These are phyloP conservation scores for Cyberlindnera japonica DNA, from an alignment of 805 yeast genomes.

Conservation along the genomic window DNA sequence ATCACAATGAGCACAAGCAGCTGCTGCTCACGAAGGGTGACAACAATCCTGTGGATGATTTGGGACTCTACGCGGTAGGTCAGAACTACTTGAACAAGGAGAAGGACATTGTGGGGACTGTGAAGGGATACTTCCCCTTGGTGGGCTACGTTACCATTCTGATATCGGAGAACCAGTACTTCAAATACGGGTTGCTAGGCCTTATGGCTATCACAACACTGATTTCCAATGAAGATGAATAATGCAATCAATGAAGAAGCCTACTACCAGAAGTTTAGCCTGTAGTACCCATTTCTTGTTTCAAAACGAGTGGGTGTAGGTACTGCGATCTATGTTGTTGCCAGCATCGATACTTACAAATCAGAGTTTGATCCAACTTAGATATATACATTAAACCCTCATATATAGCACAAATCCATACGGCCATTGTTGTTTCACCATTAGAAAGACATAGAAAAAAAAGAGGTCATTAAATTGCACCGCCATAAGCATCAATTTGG, in stretches of 20 bases:
- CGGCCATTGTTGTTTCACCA: too few relatives aligned
- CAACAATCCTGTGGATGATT: constrained; percentile 88
- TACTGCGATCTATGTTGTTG: too few relatives aligned
- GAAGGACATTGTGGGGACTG: constrained; percentile 82
- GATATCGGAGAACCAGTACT: constrained; percentile 82
- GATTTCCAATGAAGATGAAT: constrained; percentile 53
- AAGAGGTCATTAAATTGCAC: too few relatives aligned
- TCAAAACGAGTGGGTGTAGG: too few relatives aligned
- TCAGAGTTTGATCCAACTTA: too few relatives aligned
- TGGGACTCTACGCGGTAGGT: constrained; percentile 73
- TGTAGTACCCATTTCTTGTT: too few relatives aligned
- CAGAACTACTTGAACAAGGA: constrained; percentile 75
- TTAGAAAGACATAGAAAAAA: too few relatives aligned
- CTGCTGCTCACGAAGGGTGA: constrained; percentile 91
- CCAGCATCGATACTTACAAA: too few relatives aligned
- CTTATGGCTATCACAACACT: constrained; percentile 65
- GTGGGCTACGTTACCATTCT: constrained; percentile 90
- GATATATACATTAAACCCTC: too few relatives aligned
- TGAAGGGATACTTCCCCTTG: constrained; percentile 86
- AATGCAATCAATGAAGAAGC: too few relatives aligned
- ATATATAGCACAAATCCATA: too few relatives aligned
- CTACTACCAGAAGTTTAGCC: too few relatives aligned
- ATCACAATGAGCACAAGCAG: constrained; percentile 55
- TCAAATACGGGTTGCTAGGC: constrained; percentile 75
- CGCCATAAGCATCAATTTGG: constrained; percentile 5